These are phyloP conservation scores for Teratosphaeriaceae sp. DNA, from an alignment of 2,329 filamentous ascomycete species.

Conservation along the genomic window DNA sequence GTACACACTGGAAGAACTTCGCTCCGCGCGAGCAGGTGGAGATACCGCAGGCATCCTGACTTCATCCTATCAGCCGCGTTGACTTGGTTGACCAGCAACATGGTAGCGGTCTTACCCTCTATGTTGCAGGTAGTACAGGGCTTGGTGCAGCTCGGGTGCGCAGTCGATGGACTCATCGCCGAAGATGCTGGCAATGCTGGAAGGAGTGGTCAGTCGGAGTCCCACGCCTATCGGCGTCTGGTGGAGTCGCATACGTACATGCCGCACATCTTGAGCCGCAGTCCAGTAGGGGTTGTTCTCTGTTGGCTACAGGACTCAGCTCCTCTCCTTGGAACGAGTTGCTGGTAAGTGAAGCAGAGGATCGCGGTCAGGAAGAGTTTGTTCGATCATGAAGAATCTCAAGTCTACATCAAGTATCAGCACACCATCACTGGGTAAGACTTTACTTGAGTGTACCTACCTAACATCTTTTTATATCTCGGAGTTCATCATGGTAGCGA, in stretches of 20 bases:
- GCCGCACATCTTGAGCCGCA: neutral
- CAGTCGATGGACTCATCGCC: conserved; percentile 33
- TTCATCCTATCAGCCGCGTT: conserved; percentile 44
- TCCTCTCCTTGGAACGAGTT: neutral
- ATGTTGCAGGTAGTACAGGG: conserved; percentile 40
- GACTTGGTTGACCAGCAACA: conserved; percentile 51
- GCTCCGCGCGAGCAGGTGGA: conserved; percentile 68
- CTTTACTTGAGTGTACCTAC: too few species aligned
- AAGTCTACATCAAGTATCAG: too few species aligned
- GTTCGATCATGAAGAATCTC: too few species aligned
- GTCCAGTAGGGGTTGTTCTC: neutral
- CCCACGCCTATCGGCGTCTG: conserved; percentile 1
- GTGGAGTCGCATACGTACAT: conserved; percentile 45
- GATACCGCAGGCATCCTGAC: conserved; percentile 85
- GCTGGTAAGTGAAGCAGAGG: neutral
- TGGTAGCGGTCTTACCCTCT: conserved; percentile 81
- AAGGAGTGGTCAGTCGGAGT: too few species aligned
- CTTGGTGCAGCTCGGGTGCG: conserved; percentile 32
- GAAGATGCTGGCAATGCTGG: conserved; percentile 39
- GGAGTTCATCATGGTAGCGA: too few species aligned
- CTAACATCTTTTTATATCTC: too few species aligned
- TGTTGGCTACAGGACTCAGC: neutral
- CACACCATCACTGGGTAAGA: too few species aligned
- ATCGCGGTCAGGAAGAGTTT: too few species aligned
- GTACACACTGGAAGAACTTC: conserved; percentile 60